phyloP scores from a whole-genome alignment of 2,329 filamentous ascomycete species.

The Penicillium rolfsii region DNA sequence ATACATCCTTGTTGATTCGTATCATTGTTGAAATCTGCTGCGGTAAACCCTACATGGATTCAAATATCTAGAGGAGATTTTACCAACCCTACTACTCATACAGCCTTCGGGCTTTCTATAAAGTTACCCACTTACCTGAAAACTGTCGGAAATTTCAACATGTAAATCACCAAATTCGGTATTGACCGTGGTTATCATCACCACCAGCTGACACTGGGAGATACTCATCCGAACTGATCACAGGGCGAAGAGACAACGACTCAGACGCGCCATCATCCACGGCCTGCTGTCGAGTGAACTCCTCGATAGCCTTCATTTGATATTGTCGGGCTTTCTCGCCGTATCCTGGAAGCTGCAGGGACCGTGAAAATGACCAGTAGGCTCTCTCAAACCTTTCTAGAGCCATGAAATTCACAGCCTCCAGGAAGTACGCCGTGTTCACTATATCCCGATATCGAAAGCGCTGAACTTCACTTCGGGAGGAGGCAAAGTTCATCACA shows the following conservation, averaged over 20 bases:
- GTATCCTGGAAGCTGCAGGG: conserved; percentile 24
- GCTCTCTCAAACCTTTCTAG: conserved; percentile 20
- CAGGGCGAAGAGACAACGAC: conserved; percentile 9
- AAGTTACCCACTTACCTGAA: neutral
- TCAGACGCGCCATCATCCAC: conserved; percentile 3
- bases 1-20: no score
- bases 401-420: conserved; percentile 24
- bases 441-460: conserved; percentile 8
- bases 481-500: conserved; percentile 3
- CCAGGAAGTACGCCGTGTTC: conserved; percentile 27
- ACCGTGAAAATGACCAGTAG: conserved; percentile 21
- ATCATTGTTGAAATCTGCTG: no score
- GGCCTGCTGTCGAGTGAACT: conserved; percentile 10
- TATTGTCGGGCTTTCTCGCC: conserved; percentile 18
- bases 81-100: no score
- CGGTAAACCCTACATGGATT: no score
- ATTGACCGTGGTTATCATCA: neutral
- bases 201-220: neutral
- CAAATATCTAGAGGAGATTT: no score
- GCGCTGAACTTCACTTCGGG: neutral
- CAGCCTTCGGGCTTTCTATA: neutral
- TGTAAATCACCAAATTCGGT: neutral
- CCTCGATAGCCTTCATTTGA: conserved; percentile 18
- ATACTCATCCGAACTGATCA: conserved; percentile 6
- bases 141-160: neutral